Base-by-base conservation (phyloP, 768 basidiomycete species). In the Xerocomellus dryophilus region DNA sequence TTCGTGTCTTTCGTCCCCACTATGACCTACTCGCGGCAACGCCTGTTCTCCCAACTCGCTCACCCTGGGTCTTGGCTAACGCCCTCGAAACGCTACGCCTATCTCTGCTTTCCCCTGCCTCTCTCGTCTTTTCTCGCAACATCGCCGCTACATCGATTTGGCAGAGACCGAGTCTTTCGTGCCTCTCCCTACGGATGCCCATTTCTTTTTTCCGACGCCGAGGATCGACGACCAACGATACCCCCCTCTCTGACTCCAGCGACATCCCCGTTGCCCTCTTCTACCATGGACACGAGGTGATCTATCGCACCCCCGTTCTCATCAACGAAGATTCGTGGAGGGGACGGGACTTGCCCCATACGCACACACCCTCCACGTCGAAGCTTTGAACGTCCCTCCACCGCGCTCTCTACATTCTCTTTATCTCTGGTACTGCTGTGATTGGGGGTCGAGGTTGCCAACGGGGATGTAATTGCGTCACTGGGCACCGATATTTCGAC, bases 81-180 rank as follows among this genome's bases (percentile, higher is more conserved):
- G 68, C 34, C n/a, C 60, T 67, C 21, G 62, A 68, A 36, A 68
- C 63, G 0, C 61, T 68, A 5, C 58, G 60, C 11, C 66, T 68
- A 55, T 67, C 44, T 58, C 65, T 27, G 5, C 27, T 27, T 8
- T 8, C 27, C 29, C 9, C 3, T 29, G 27, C 29, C 29, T 10
- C 10, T 29, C 10, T 3, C 29, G 29, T 9, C 10, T 3, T 29
- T 29, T 29, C 7, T 8, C 9, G 27, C 27, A 2, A 10, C 14
- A 42, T 55, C 63, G 27, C 58, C 25, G n/a, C 27, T 49, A 47
- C 4, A 54, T 46, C 65, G 64, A 65, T 68, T 68, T 5, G 61
- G 68, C 32, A 59, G 67, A 32, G 63, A 68, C 11, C 55, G 65
- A 20, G 54, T 68, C 44, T 56, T 63, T 2, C 68, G 66, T 2